Evolutionary conservation across 768 basidiomycete genomes (phyloP).

Genomic region (Termitomyces sp.): DNA sequence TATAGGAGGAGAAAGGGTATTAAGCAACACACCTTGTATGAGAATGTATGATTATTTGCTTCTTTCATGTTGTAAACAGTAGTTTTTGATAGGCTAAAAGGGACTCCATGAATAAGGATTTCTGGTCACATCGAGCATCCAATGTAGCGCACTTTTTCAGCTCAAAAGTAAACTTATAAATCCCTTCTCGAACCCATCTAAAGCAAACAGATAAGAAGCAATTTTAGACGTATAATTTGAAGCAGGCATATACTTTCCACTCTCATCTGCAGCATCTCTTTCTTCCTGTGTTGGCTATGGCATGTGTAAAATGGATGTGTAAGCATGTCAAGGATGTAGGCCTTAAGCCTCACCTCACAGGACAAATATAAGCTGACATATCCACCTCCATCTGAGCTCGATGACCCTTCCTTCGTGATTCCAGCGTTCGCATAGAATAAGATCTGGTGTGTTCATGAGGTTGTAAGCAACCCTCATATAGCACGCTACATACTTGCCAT

Average conservation of each 20-base stretch:
- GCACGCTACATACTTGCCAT: slow-evolving; percentile 56
- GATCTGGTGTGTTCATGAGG: slow-evolving; percentile 40
- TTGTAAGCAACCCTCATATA: background rate
- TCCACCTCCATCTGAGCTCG: slow-evolving; percentile 27
- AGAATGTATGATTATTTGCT: slow-evolving; percentile 80
- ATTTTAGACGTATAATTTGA: background rate
- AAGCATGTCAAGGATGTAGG: background rate
- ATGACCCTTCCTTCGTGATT: slow-evolving; percentile 42
- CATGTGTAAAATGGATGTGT: background rate
- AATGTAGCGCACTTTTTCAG: slow-evolving; percentile 53
- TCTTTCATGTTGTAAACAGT: slow-evolving; percentile 66
- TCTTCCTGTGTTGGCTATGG: slow-evolving; percentile 73
- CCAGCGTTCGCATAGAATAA: slow-evolving; percentile 86
- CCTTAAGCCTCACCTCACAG: slow-evolving; percentile 58
- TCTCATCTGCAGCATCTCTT: slow-evolving; percentile 55
- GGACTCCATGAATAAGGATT: no score
- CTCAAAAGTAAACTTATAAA: slow-evolving; percentile 86
- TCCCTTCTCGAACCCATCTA: slow-evolving; percentile 82
- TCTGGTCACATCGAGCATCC: background rate
- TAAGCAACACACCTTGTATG: slow-evolving; percentile 42
- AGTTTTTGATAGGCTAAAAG: slow-evolving; percentile 38
- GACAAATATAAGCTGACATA: slow-evolving; percentile 78
- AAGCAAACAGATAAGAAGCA: background rate
- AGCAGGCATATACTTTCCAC: slow-evolving; percentile 42
- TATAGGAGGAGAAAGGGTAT: background rate